A percentile compares a stretch with the other conserved stretches of the same genome.
Evolutionary conservation across 805 yeast genomes (phyloP).

Genomic region (Blastobotrys peoriensis): DNA sequence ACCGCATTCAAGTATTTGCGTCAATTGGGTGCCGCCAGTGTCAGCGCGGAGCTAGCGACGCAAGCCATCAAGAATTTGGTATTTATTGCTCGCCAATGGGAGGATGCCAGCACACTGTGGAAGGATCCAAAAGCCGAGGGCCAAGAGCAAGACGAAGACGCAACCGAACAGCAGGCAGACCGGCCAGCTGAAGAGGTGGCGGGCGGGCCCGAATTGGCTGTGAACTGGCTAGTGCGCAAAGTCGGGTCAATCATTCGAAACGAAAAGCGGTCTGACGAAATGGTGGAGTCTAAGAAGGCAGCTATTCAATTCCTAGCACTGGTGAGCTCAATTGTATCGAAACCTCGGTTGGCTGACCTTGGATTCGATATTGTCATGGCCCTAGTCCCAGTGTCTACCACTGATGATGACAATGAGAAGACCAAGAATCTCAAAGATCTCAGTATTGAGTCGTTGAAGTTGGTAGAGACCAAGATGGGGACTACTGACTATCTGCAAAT

Average conservation of each 20-base stretch:
- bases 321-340: slow-evolving; percentile 44
- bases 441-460: slow-evolving; percentile 58
- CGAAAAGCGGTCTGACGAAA: slow-evolving; percentile 51
- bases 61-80: slow-evolving; percentile 65
- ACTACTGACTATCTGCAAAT: slow-evolving; percentile 57
- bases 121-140: slow-evolving; percentile 10
- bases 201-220: slow-evolving; percentile 33
- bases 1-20: slow-evolving; percentile 58
- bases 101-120: slow-evolving; percentile 33
- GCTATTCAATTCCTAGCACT: slow-evolving; percentile 68
- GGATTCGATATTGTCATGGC: slow-evolving; percentile 51
- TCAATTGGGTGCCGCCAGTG: slow-evolving; percentile 74
- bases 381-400: slow-evolving; percentile 33
- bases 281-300: slow-evolving; percentile 56
- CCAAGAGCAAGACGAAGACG: slow-evolving; percentile 26
- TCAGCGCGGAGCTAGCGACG: slow-evolving; percentile 55
- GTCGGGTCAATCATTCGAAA: slow-evolving; percentile 58
- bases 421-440: slow-evolving; percentile 42
- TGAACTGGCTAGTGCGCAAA: slow-evolving; percentile 59
- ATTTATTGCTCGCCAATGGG: slow-evolving; percentile 58
- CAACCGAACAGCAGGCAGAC: slow-evolving; percentile 21
- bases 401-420: slow-evolving; percentile 19
- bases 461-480: slow-evolving; percentile 66
- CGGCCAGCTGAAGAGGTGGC: slow-evolving; percentile 18
- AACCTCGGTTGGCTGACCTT: slow-evolving; percentile 36